Evolutionary conservation across 129 eudicot genomes (phyloP).

Genomic region (Centrapalus pauciflorus): DNA sequence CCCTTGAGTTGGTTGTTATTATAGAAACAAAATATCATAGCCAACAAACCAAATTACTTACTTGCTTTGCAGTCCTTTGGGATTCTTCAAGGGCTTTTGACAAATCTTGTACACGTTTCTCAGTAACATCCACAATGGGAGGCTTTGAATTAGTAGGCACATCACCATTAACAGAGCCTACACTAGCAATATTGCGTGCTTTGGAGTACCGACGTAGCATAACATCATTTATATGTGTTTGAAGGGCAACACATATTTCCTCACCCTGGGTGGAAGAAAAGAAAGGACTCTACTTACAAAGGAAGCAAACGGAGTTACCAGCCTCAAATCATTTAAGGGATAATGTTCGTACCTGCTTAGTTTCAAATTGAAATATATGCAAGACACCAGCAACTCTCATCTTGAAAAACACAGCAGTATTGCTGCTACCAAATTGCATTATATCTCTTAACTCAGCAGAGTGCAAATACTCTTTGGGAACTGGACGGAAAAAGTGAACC

Average conservation of each 20-base stretch:
- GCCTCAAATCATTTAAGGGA: background rate
- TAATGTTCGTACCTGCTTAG: constrained; percentile 67
- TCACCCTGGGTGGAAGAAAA: constrained; percentile 63
- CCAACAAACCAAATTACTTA: constrained; percentile 25
- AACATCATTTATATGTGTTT: constrained; percentile 96
- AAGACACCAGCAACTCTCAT: constrained; percentile 99
- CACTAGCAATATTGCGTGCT: constrained; percentile 58
- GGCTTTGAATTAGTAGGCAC: constrained; percentile 44
- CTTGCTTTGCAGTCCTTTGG: constrained; percentile 56
- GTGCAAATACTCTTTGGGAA: constrained; percentile 94
- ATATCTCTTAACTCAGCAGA: constrained; percentile 97
- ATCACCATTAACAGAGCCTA: constrained; percentile 52
- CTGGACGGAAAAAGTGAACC: constrained; percentile 99
- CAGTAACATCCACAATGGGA: constrained; percentile 49
- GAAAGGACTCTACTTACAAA: background rate
- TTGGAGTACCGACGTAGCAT: constrained; percentile 97
- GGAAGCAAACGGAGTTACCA: background rate
- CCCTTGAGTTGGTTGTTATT: no score
- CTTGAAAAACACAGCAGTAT: constrained; percentile 94
- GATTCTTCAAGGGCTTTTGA: constrained; percentile 86
- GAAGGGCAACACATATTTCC: constrained; percentile 99
- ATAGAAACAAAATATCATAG: background rate
- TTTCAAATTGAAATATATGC: constrained; percentile 96
- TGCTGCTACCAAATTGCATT: constrained; percentile 99
- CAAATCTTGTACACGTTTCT: constrained; percentile 71